These are phyloP conservation scores for Penicillium atrosanguineum DNA, from an alignment of 495 filamentous ascomycete species.

Conservation along the genomic window DNA sequence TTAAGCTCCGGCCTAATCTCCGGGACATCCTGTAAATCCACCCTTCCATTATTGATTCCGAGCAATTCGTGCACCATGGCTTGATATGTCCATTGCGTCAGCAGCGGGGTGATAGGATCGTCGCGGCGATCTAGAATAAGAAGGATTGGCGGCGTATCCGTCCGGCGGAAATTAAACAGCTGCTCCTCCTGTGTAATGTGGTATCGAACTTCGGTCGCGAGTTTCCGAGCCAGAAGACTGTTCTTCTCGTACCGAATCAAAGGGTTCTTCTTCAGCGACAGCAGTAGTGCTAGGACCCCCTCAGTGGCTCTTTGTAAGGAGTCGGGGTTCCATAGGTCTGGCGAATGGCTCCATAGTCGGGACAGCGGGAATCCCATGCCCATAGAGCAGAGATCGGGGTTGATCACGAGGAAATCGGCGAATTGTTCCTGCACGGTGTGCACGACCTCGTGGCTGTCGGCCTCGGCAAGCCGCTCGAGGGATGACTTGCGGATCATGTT, in stretches of 20 bases:
- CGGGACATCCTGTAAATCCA: slow-evolving; percentile 81
- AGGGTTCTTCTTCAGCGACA: slow-evolving; percentile 94
- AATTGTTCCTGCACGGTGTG: slow-evolving; percentile 91
- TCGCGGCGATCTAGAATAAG: slow-evolving; percentile 89
- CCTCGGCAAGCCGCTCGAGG: slow-evolving; percentile 89
- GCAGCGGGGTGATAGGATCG: slow-evolving; percentile 91
- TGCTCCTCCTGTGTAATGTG: slow-evolving; percentile 94
- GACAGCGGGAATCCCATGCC: slow-evolving; percentile 71
- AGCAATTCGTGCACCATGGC: slow-evolving; percentile 98
- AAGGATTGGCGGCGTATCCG: slow-evolving; percentile 91
- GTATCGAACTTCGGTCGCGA: slow-evolving; percentile 89
- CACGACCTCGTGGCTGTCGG: slow-evolving; percentile 97
- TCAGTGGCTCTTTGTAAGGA: slow-evolving; percentile 80
- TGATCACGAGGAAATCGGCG: slow-evolving; percentile 90
- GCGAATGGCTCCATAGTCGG: slow-evolving; percentile 69
- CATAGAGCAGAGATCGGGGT: slow-evolving; percentile 87
- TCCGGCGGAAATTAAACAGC: slow-evolving; percentile 92
- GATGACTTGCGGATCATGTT: slow-evolving; percentile 97
- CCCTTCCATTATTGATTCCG: slow-evolving; percentile 88
- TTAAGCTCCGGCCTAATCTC: slow-evolving; percentile 88
- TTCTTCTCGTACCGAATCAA: slow-evolving; percentile 93
- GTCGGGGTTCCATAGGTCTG: slow-evolving; percentile 89
- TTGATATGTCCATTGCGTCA: slow-evolving; percentile 98
- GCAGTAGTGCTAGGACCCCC: slow-evolving; percentile 74
- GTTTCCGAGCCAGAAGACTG: slow-evolving; percentile 84